These are phyloP conservation scores for Taiwanofungus camphoratus DNA, from an alignment of 1,284 basidiomycete species.

Conservation along the genomic window DNA sequence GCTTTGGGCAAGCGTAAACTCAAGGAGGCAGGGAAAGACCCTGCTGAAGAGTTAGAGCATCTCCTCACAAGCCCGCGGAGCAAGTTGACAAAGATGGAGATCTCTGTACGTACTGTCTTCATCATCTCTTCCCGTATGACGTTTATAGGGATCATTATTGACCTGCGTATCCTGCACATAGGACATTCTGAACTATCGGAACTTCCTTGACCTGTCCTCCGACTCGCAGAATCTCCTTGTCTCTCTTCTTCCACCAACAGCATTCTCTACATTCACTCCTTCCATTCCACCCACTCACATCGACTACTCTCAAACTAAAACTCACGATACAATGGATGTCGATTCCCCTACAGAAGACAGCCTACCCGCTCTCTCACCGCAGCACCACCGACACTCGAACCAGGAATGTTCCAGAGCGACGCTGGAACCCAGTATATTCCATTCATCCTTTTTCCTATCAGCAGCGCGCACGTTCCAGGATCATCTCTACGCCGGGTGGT, in stretches of 20 bases:
- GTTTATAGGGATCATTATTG: no score
- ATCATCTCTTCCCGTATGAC: slow-evolving; percentile 7
- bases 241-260: slow-evolving; percentile 44
- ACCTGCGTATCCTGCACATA: slow-evolving; percentile 18
- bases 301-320: slow-evolving; percentile 15
- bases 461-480: slow-evolving; percentile 55
- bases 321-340: slow-evolving; percentile 26
- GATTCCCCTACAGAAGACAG: slow-evolving; percentile 13
- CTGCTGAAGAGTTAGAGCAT: slow-evolving; percentile 18
- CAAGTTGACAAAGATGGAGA: slow-evolving; percentile 42
- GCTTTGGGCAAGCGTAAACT: slow-evolving; percentile 13
- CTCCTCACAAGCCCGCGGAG: slow-evolving; percentile 48
- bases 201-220: slow-evolving; percentile 43
- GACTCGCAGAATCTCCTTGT: slow-evolving; percentile 38
- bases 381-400: not conserved
- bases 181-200: slow-evolving; percentile 46
- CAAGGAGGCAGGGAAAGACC: slow-evolving; percentile 12
- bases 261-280: slow-evolving; percentile 35
- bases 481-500: slow-evolving; percentile 49
- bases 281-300: slow-evolving; percentile 38
- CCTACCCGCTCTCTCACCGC: not conserved
- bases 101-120: slow-evolving; percentile 38
- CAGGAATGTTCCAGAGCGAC: slow-evolving; percentile 14
- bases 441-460: slow-evolving; percentile 48
- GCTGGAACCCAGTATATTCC: slow-evolving; percentile 40